Evolutionary conservation across 2,329 filamentous ascomycete species (phyloP).

Genomic region (Exophiala sp.): DNA sequence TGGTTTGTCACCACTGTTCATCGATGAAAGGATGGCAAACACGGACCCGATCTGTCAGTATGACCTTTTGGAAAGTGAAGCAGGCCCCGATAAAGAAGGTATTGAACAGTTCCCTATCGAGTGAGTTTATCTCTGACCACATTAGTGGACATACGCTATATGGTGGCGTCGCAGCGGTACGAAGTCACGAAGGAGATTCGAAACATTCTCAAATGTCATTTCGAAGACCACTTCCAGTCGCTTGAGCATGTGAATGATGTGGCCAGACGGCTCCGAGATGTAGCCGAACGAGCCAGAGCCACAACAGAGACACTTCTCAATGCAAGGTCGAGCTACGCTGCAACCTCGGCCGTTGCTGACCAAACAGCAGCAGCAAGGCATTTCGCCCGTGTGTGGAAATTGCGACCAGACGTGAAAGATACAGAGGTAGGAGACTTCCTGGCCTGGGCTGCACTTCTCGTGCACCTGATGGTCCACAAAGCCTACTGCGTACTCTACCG

Average conservation of each 20-base stretch:
- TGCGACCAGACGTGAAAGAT: conserved; percentile 14
- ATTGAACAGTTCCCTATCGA: neutral
- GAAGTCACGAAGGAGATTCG: conserved; percentile 23
- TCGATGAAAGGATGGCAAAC: conserved; percentile 25
- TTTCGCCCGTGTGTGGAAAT: conserved; percentile 19
- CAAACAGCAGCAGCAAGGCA: too few relatives aligned
- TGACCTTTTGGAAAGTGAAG: conserved; percentile 4
- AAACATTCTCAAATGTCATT: conserved; percentile 17
- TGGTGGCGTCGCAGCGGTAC: conserved; percentile 23
- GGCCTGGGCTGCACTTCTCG: conserved; percentile 19
- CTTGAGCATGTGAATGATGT: conserved; percentile 9
- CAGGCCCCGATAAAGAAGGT: neutral
- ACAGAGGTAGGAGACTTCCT: conserved; percentile 18
- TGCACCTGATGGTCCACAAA: conserved; percentile 28
- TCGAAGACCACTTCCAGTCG: conserved; percentile 18
- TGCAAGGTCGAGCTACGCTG: neutral
- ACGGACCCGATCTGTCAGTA: conserved; percentile 18
- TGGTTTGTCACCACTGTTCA: conserved; percentile 24
- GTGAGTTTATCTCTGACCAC: neutral
- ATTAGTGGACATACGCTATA: conserved; percentile 22
- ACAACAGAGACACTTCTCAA: conserved; percentile 10
- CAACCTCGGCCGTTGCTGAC: too few relatives aligned
- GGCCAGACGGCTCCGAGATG: conserved; percentile 8
- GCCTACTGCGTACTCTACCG: conserved; percentile 27
- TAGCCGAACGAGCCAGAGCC: conserved; percentile 5